phyloP scores from a whole-genome alignment of 768 basidiomycete species.

The Pleurotus sapidus region DNA sequence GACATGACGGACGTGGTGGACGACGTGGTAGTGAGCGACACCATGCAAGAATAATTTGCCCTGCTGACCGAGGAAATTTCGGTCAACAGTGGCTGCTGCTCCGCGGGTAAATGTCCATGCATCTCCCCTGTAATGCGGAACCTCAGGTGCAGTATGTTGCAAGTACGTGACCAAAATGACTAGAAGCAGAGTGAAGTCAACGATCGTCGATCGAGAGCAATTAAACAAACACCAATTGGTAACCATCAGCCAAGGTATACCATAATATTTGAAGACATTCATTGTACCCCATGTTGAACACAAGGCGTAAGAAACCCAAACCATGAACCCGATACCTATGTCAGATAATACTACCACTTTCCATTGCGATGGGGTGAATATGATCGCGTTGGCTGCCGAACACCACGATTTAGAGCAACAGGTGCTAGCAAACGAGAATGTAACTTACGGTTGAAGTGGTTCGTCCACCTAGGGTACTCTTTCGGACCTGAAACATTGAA shows the following conservation, averaged over 20 bases:
- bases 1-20: constrained; percentile 47
- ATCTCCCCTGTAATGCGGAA: constrained; percentile 56
- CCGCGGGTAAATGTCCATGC: constrained; percentile 64
- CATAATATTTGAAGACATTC: background rate
- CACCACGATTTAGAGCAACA: background rate
- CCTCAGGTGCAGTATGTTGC: constrained; percentile 58
- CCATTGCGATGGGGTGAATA: background rate
- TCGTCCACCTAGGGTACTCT: constrained; percentile 34
- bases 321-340: background rate
- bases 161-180: constrained; percentile 51
- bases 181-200: background rate
- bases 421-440: background rate
- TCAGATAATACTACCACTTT: background rate
- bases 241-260: background rate
- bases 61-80: constrained; percentile 58
- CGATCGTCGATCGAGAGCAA: background rate
- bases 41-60: constrained; percentile 68
- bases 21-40: constrained; percentile 61
- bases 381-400: background rate
- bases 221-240: background rate
- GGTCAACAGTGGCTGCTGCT: constrained; percentile 58
- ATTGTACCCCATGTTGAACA: background rate
- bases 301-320: background rate
- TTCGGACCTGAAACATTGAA: constrained; percentile 37
- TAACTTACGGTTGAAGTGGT: constrained; percentile 33